Evolutionary conservation across 176 grass and related monocot genomes (phyloP).

Genomic region (Metroxylon sagu): DNA sequence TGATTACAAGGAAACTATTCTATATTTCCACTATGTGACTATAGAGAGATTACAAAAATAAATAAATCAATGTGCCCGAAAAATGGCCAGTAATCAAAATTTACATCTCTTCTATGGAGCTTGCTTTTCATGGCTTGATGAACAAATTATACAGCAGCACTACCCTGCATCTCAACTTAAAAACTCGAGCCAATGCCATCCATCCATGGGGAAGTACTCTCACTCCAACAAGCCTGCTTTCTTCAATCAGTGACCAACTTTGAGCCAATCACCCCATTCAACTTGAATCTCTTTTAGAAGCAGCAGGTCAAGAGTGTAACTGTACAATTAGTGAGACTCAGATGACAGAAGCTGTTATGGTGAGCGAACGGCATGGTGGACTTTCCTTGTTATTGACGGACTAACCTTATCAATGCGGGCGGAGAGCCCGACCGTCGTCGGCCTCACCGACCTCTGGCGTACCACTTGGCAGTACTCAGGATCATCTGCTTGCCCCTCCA

Average conservation of each 20-base stretch:
- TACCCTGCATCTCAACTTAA: too few relatives aligned
- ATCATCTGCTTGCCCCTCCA: constrained; percentile 66
- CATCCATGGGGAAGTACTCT: too few relatives aligned
- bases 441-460: constrained; percentile 59
- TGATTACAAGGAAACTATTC: constrained; percentile 1
- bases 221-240: too few relatives aligned
- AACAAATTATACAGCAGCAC: too few relatives aligned
- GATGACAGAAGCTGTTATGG: constrained; percentile 13
- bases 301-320: constrained; percentile 1
- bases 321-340: constrained; percentile 48
- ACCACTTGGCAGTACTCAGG: constrained; percentile 53
- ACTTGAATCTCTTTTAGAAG: constrained; percentile 1
- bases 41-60: too few relatives aligned
- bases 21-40: neutral
- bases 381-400: constrained; percentile 36
- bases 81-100: too few relatives aligned
- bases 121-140: too few relatives aligned
- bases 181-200: too few relatives aligned
- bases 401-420: constrained; percentile 52
- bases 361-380: constrained; percentile 28
- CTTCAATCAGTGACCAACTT: too few relatives aligned
- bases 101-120: too few relatives aligned
- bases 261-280: neutral
- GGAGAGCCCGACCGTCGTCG: constrained; percentile 78
- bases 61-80: too few relatives aligned